Conservation (phyloP, 139 green algal genomes). For the Nannochloris sp. region DNA sequence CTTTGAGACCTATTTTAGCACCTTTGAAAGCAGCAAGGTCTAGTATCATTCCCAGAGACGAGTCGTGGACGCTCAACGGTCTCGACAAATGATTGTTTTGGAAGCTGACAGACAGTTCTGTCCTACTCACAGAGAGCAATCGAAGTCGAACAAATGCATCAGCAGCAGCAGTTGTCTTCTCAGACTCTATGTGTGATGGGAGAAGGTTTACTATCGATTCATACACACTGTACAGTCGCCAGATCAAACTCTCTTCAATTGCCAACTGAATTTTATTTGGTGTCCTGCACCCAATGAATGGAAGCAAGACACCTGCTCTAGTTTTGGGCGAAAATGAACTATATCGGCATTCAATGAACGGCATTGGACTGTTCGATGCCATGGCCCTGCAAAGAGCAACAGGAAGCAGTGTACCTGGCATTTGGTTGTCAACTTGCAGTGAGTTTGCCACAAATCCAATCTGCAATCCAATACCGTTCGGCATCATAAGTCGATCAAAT, state of each 20-base stretch:
- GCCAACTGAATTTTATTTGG: slow-evolving; percentile 35
- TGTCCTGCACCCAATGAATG: slow-evolving; percentile 40
- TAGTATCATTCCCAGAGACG: slow-evolving; percentile 24
- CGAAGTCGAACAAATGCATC: slow-evolving; percentile 50
- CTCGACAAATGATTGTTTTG: slow-evolving; percentile 38
- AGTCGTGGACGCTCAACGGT: slow-evolving; percentile 28
- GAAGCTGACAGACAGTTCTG: slow-evolving; percentile 56
- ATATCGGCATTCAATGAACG: neutral
- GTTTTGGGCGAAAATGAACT: neutral
- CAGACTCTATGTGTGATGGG: neutral
- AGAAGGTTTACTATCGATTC: slow-evolving; percentile 16
- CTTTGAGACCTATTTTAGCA: slow-evolving; percentile 49
- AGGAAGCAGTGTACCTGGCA: slow-evolving; percentile 45
- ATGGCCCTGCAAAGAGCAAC: slow-evolving; percentile 47
- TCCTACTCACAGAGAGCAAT: slow-evolving; percentile 46
- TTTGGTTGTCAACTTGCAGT: slow-evolving; percentile 71
- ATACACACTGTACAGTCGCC: slow-evolving; percentile 34
- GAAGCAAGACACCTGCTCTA: slow-evolving; percentile 45
- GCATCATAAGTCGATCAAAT: neutral
- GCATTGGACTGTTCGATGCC: neutral
- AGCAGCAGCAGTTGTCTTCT: neutral
- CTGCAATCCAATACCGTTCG: slow-evolving; percentile 1
- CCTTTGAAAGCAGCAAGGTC: slow-evolving; percentile 72
- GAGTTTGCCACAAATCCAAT: slow-evolving; percentile 25
- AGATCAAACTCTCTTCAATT: slow-evolving; percentile 55